Percentiles rank a stretch among this genome's conserved stretches.
Conservation (phyloP, 2,329 filamentous ascomycete genomes). For the Leptographium lundbergii region DNA sequence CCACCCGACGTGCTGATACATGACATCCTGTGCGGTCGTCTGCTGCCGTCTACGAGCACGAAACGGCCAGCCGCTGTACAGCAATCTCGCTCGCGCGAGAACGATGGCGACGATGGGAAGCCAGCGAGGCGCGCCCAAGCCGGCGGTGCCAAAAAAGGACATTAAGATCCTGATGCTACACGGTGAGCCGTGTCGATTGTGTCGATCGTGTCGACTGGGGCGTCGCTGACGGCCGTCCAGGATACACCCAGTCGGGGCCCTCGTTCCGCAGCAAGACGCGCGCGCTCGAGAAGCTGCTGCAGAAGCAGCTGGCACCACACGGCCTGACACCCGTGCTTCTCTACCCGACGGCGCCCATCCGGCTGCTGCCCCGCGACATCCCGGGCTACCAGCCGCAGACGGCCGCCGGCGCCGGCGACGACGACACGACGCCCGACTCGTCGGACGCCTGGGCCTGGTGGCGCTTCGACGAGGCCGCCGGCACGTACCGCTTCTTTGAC, state of each 20-base stretch:
- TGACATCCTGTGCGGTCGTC: neutral
- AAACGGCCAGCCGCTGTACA: neutral
- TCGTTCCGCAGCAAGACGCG: slow-evolving; percentile 83
- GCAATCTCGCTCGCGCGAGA: neutral
- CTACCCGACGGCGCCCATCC: slow-evolving; percentile 58
- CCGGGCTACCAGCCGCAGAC: slow-evolving; percentile 43
- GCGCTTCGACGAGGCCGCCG: slow-evolving; percentile 53
- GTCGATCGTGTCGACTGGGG: no score
- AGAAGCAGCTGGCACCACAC: slow-evolving; percentile 55
- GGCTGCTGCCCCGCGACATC: slow-evolving; percentile 51
- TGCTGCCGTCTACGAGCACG: neutral
- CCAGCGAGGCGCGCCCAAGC: neutral
- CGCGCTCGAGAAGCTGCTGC: slow-evolving; percentile 68
- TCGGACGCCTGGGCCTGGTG: slow-evolving; percentile 75
- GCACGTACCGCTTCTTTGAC: slow-evolving; percentile 57
- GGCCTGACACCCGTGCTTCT: slow-evolving; percentile 41
- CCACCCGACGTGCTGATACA: neutral
- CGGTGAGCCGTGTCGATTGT: slow-evolving; percentile 27
- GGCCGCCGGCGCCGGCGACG: neutral
- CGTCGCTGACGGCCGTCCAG: slow-evolving; percentile 24
- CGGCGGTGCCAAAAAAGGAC: slow-evolving; percentile 28
- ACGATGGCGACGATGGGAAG: neutral
- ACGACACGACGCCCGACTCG: slow-evolving; percentile 18
- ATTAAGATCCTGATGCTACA: slow-evolving; percentile 69
- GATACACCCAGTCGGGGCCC: slow-evolving; percentile 81